Conservation (phyloP, 2,329 filamentous ascomycete genomes). For the Sporothrix luriei region DNA sequence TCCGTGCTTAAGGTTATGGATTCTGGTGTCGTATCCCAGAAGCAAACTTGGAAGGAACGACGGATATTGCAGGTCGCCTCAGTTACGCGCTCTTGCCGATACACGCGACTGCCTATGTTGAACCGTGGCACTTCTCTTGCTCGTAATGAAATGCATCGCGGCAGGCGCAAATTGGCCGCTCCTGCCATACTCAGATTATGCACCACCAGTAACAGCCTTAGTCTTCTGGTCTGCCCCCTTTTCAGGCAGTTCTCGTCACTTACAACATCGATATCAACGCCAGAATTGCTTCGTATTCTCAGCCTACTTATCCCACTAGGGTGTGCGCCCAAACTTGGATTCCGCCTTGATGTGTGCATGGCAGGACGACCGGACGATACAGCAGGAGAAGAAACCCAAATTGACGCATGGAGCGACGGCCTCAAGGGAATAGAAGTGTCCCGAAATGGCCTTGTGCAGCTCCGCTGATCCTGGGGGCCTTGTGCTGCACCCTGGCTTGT, state of each 20-base stretch:
- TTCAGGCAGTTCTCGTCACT: not conserved
- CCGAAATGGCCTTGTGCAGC: constrained; percentile 35
- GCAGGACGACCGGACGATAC: not conserved
- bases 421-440: not conserved
- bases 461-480: constrained; percentile 31
- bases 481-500: not conserved
- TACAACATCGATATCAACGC: too few relatives aligned
- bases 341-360: not conserved
- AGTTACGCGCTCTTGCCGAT: not conserved
- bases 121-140: too few relatives aligned
- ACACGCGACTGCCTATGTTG: not conserved
- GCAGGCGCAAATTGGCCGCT: not conserved
- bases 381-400: not conserved
- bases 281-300: too few relatives aligned
- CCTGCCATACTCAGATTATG: not conserved
- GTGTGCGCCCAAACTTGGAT: not conserved
- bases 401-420: not conserved
- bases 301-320: not conserved
- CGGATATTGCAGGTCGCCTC: not conserved
- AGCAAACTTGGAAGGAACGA: not conserved
- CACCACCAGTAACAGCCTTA: not conserved
- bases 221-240: not conserved
- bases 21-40: not conserved
- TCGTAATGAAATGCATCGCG: not conserved
- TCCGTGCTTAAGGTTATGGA: not conserved